A percentile compares a stretch with the other conserved stretches of the same genome.
These are phyloP conservation scores for Cydonia oblonga DNA, from an alignment of 331 rosid genomes.

Conservation along the genomic window DNA sequence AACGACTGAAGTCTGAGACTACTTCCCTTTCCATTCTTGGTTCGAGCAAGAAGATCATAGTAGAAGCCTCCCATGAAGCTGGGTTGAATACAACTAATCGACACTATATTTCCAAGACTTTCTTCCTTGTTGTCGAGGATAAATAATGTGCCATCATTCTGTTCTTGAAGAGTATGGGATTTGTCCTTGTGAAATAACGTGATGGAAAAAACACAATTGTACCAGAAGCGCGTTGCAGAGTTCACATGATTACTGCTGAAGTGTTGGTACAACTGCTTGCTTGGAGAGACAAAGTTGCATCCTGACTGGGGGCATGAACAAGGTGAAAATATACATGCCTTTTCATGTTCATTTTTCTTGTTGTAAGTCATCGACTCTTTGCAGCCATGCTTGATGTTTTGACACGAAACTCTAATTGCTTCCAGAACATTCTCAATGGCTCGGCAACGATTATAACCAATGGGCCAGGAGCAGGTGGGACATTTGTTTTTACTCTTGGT, in stretches of 20 bases:
- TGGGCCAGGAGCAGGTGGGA: constrained; percentile 50
- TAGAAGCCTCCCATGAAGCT: constrained; percentile 15
- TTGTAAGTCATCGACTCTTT: constrained; percentile 21
- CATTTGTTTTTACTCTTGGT: constrained; percentile 41
- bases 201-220: constrained; percentile 16
- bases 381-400: constrained; percentile 44
- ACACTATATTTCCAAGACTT: constrained; percentile 30
- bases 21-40: constrained; percentile 1
- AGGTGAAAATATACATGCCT: constrained; percentile 43
- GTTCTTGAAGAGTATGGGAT: constrained; percentile 38
- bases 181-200: constrained; percentile 12
- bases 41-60: constrained; percentile 39
- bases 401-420: constrained; percentile 47
- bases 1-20: constrained; percentile 29
- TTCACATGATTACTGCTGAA: constrained; percentile 29
- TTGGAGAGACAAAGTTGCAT: constrained; percentile 32
- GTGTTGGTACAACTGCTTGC: constrained; percentile 34
- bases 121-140: constrained; percentile 21
- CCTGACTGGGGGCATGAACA: constrained; percentile 42
- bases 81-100: constrained; percentile 43
- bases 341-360: constrained; percentile 42
- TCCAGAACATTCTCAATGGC: constrained; percentile 70
- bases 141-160: constrained; percentile 32
- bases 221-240: constrained; percentile 25
- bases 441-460: constrained; percentile 62